phyloP scores from a whole-genome alignment of 2,329 filamentous ascomycete species.

The Blastomyces silverae region DNA sequence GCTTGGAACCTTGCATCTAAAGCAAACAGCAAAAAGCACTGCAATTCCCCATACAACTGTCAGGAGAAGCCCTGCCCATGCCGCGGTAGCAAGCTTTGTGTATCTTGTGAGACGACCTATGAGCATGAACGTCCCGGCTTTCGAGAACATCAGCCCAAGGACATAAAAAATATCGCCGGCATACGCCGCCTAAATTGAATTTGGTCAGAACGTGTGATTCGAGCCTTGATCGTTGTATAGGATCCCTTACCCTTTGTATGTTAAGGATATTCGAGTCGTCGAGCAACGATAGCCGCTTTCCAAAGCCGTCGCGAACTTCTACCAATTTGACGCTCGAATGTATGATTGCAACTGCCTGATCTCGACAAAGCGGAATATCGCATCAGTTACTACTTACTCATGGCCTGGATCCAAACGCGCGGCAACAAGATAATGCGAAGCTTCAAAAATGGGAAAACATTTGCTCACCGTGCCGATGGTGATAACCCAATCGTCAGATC shows the following conservation, averaged over 20 bases:
- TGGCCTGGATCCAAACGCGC: background rate
- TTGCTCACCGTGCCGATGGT: constrained; percentile 19
- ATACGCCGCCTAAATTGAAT: constrained; percentile 16
- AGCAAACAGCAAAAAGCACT: constrained; percentile 18
- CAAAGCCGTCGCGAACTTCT: constrained; percentile 19
- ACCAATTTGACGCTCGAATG: constrained; percentile 19
- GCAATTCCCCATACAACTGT: constrained; percentile 14
- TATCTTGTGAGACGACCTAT: constrained; percentile 20
- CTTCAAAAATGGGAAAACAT: background rate
- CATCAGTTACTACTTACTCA: constrained; percentile 1
- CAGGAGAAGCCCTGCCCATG: constrained; percentile 15
- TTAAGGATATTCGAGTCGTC: constrained; percentile 3
- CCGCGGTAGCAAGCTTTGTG: constrained; percentile 17
- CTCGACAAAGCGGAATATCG: background rate
- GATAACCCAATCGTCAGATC: constrained; percentile 20
- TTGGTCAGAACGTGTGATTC: background rate
- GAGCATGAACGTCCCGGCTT: constrained; percentile 18
- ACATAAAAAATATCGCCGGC: constrained; percentile 21
- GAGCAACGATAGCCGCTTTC: constrained; percentile 16
- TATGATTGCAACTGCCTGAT: constrained; percentile 18
- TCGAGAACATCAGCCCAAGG: constrained; percentile 19
- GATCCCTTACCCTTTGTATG: constrained; percentile 17
- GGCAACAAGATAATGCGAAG: background rate
- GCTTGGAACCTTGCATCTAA: constrained; percentile 18
- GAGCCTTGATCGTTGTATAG: background rate